Evolutionary conservation across 495 filamentous ascomycete species (phyloP).

Genomic region (Physcia stellaris): DNA sequence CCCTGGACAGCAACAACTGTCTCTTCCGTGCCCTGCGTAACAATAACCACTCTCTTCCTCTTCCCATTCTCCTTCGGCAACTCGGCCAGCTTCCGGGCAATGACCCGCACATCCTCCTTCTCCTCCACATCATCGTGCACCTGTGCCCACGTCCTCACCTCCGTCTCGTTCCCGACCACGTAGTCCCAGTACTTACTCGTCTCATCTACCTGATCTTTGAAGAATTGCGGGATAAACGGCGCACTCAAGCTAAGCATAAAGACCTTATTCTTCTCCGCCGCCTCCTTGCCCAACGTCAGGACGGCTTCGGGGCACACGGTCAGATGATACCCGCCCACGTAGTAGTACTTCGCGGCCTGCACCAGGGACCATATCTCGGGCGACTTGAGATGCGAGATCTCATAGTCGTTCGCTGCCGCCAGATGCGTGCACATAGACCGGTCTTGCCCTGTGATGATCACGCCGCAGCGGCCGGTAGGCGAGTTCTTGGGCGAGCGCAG

Average conservation of each 20-base stretch:
- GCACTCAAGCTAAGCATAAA: conserved; percentile 86
- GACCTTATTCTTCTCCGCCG: conserved; percentile 73
- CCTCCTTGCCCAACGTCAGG: conserved; percentile 77
- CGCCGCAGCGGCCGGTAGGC: conserved; percentile 87
- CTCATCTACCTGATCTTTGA: conserved; percentile 85
- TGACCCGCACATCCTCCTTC: conserved; percentile 70
- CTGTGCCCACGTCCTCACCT: conserved; percentile 74
- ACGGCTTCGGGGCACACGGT: conserved; percentile 84
- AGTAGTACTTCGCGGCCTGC: conserved; percentile 76
- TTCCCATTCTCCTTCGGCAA: conserved; percentile 82
- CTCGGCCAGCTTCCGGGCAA: conserved; percentile 70
- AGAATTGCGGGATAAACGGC: conserved; percentile 93
- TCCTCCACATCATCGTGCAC: conserved; percentile 48
- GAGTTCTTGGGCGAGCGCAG: conserved; percentile 58
- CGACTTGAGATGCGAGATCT: conserved; percentile 82
- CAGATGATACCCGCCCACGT: conserved; percentile 83
- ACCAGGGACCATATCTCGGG: conserved; percentile 83
- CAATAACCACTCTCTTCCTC: conserved; percentile 66
- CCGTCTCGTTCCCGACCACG: conserved; percentile 92
- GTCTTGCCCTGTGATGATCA: conserved; percentile 91
- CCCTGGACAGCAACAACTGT: conserved; percentile 65
- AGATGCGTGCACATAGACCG: conserved; percentile 90
- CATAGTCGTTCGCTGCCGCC: conserved; percentile 92
- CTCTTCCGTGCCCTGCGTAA: conserved; percentile 87
- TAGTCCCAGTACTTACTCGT: conserved; percentile 88